Conservation (phyloP, 1,139 yeast genomes). For the Scheffersomyces cryptocercus region DNA sequence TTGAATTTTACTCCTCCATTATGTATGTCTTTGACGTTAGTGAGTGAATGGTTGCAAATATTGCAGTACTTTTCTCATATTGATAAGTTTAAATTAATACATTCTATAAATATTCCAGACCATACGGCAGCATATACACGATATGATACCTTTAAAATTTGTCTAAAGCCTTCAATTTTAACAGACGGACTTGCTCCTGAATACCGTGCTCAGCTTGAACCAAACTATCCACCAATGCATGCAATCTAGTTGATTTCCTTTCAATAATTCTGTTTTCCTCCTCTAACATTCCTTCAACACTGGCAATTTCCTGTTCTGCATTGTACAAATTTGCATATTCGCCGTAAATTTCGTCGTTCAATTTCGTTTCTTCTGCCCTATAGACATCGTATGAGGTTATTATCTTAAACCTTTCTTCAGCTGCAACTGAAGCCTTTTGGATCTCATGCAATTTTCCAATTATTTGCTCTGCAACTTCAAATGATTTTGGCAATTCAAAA, state of each 20-base stretch:
- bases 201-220: slow-evolving; percentile 41
- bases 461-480: slow-evolving; percentile 14
- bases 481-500: slow-evolving; percentile 6
- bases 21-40: no score
- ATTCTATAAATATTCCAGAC: no score
- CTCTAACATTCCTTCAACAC: slow-evolving; percentile 14
- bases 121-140: no score
- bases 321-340: slow-evolving; percentile 24
- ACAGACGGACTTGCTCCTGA: slow-evolving; percentile 16
- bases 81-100: no score
- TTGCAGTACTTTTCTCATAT: no score
- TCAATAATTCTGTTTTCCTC: slow-evolving; percentile 34
- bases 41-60: no score
- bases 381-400: slow-evolving; percentile 6
- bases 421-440: slow-evolving; percentile 10
- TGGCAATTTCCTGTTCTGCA: slow-evolving; percentile 22
- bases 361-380: slow-evolving; percentile 21
- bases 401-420: slow-evolving; percentile 6
- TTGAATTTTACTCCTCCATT: no score
- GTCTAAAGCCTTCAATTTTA: not conserved
- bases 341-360: slow-evolving; percentile 24
- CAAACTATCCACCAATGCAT: slow-evolving; percentile 39
- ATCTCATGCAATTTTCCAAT: slow-evolving; percentile 15
- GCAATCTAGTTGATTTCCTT: slow-evolving; percentile 29
- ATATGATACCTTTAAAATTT: no score